Conservation (phyloP, 371 early-diverging fungal species). For the Homolaphlyctis polyrhiza region DNA sequence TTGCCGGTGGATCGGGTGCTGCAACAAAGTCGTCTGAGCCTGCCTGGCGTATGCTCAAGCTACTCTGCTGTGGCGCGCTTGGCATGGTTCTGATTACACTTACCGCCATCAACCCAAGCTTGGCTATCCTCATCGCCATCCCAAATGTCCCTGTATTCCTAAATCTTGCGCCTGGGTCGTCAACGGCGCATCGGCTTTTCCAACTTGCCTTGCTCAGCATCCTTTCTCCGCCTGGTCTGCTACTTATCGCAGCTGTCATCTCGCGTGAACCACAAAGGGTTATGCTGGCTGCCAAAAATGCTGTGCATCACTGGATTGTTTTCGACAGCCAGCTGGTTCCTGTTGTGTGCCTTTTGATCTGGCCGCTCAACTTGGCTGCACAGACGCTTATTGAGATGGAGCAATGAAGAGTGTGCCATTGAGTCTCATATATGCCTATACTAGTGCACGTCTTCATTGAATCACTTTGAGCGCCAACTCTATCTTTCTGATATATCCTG, state of each 20-base stretch:
- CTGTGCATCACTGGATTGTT: conserved; percentile 52
- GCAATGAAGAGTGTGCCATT: background rate
- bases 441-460: background rate
- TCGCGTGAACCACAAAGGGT: conserved; percentile 6
- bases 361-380: conserved; percentile 63
- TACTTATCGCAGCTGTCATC: conserved; percentile 10
- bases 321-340: conserved; percentile 60
- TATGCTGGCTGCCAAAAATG: conserved; percentile 24
- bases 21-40: conserved; percentile 9
- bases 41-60: conserved; percentile 62
- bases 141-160: conserved; percentile 62
- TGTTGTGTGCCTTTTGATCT: conserved; percentile 53
- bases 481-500: too few species aligned
- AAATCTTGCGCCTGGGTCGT: conserved; percentile 42
- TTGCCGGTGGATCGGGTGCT: conserved; percentile 17
- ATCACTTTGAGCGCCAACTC: too few species aligned
- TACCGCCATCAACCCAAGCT: conserved; percentile 77
- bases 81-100: conserved; percentile 69
- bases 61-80: conserved; percentile 59
- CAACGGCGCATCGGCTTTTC: conserved; percentile 15
- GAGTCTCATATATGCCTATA: background rate
- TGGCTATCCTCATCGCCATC: conserved; percentile 69
- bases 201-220: conserved; percentile 37
- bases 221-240: conserved; percentile 52
- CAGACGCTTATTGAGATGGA: conserved; percentile 36